These are phyloP conservation scores for Mikania micrantha DNA, from an alignment of 129 eudicot species.

Conservation along the genomic window DNA sequence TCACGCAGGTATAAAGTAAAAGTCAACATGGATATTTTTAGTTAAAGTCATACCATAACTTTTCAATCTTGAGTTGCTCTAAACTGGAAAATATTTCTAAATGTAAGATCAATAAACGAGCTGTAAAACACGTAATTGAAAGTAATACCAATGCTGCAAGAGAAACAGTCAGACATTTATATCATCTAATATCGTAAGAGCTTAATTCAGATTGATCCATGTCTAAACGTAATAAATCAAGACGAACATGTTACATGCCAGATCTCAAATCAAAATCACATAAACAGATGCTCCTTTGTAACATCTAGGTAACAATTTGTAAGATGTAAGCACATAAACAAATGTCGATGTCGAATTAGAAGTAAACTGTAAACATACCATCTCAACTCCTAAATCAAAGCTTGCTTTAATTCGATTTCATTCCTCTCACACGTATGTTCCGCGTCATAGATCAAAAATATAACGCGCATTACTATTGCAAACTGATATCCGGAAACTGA, in stretches of 20 bases:
- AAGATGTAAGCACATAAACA: not conserved
- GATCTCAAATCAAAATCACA: not conserved
- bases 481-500: not conserved
- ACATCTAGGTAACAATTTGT: not conserved
- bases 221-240: not conserved
- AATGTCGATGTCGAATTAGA: not conserved
- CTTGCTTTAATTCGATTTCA: not conserved
- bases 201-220: not conserved
- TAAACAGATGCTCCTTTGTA: not conserved
- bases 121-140: not conserved
- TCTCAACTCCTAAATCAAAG: slow-evolving; percentile 15
- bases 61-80: not conserved
- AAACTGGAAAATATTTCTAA: not conserved
- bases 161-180: not conserved
- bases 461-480: not conserved
- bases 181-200: not conserved
- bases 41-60: not conserved
- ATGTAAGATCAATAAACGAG: not conserved
- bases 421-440: not conserved
- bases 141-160: not conserved
- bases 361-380: slow-evolving; percentile 25
- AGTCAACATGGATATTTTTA: not conserved
- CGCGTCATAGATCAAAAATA: not conserved
- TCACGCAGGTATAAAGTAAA: not conserved
- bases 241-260: not conserved